Conservation (phyloP, 495 filamentous ascomycete species). For the Glutinoglossum americanum region DNA sequence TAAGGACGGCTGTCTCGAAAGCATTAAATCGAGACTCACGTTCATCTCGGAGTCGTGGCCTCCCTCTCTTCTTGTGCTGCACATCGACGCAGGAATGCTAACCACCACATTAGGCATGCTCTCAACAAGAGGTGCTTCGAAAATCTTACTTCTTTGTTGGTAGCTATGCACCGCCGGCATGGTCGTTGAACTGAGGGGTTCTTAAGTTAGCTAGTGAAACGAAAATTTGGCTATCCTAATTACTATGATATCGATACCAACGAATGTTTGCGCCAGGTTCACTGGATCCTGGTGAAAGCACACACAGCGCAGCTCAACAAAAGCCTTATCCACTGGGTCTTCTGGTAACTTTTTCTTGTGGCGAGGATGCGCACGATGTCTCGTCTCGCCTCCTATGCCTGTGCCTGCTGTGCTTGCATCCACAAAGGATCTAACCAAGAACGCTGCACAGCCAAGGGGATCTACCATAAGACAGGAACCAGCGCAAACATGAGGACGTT, state of each 20-base stretch:
- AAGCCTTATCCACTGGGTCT: not conserved
- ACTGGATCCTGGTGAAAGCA: not conserved
- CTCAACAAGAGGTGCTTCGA: not conserved
- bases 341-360: not conserved
- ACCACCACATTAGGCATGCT: not conserved
- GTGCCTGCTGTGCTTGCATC: not conserved
- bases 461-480: not conserved
- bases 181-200: slow-evolving; percentile 31
- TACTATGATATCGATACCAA: not conserved
- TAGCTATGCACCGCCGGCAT: slow-evolving; percentile 36
- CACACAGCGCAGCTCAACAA: not conserved
- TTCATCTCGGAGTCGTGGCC: slow-evolving; percentile 81
- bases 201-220: not conserved
- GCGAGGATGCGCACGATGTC: not conserved
- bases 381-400: too few relatives aligned
- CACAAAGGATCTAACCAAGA: not conserved
- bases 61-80: slow-evolving; percentile 86
- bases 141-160: slow-evolving; percentile 27
- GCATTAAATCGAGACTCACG: slow-evolving; percentile 16
- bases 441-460: not conserved
- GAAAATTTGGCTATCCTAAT: not conserved
- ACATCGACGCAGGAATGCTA: slow-evolving; percentile 85
- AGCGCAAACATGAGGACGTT: not conserved
- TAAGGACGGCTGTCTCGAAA: not conserved
- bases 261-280: not conserved